These are phyloP conservation scores for Poa pratensis DNA, from an alignment of 176 grass and related monocot species.

Conservation along the genomic window DNA sequence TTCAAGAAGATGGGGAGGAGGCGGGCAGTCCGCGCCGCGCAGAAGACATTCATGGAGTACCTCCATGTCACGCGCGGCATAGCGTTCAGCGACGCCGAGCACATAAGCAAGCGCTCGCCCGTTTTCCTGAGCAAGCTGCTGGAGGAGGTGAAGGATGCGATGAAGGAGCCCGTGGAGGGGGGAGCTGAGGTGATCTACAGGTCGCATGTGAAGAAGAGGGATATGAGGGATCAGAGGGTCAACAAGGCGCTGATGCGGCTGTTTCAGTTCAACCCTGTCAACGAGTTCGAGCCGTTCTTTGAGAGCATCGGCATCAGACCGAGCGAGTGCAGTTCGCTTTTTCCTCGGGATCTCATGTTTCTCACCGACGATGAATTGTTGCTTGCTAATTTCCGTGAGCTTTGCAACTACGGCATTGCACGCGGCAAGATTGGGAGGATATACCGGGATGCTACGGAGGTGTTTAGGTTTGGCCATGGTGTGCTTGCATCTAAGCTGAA, in stretches of 20 bases:
- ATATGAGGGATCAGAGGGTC: conserved; percentile 47
- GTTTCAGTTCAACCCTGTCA: conserved; percentile 63
- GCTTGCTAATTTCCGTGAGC: conserved; percentile 48
- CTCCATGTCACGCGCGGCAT: conserved; percentile 60
- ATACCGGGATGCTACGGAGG: conserved; percentile 47
- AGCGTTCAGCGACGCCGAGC: conserved; percentile 55
- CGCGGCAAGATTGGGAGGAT: conserved; percentile 64
- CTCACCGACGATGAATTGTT: conserved; percentile 54
- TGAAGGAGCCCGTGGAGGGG: conserved; percentile 38
- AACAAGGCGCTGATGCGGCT: conserved; percentile 41
- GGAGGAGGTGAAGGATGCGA: conserved; percentile 51
- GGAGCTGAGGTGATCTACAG: conserved; percentile 9
- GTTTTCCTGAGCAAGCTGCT: conserved; percentile 58
- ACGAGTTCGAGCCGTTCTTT: conserved; percentile 76
- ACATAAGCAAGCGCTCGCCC: conserved; percentile 59
- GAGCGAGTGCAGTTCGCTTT: conserved; percentile 37
- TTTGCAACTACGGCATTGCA: conserved; percentile 62
- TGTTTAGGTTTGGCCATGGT: conserved; percentile 47
- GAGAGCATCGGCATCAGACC: conserved; percentile 67
- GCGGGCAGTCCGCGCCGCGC: conserved; percentile 16
- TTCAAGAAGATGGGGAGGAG: conserved; percentile 11
- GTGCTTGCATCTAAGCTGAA: conserved; percentile 55
- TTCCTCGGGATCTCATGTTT: conserved; percentile 69
- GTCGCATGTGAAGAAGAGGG: conserved; percentile 40
- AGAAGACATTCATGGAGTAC: conserved; percentile 59